These are phyloP conservation scores for Tricholomella constricta DNA, from an alignment of 768 basidiomycete species.

Conservation along the genomic window DNA sequence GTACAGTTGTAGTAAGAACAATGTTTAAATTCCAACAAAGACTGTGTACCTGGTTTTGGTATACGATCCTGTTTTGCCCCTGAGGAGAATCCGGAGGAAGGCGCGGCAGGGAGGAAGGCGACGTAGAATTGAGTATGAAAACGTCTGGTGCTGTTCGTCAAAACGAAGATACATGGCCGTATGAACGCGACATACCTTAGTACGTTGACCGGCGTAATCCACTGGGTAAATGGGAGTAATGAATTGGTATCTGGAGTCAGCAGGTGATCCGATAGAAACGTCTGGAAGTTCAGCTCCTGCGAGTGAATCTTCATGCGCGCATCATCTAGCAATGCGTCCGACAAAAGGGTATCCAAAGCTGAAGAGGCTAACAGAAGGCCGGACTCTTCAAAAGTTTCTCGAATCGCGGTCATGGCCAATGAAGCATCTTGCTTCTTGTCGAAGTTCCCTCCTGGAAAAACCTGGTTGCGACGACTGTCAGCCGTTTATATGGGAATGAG, in stretches of 20 bases:
- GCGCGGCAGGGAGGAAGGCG: conserved; percentile 51
- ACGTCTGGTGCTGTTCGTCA: conserved; percentile 46
- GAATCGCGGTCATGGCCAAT: conserved; percentile 62
- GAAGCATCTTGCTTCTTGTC: conserved; percentile 62
- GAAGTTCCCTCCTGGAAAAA: conserved; percentile 76
- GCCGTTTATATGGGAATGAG: not conserved
- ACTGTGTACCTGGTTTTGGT: conserved; percentile 53
- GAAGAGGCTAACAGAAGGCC: conserved; percentile 63
- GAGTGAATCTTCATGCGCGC: conserved; percentile 60
- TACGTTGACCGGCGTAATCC: conserved; percentile 64
- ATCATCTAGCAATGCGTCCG: conserved; percentile 46
- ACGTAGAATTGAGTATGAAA: conserved; percentile 75
- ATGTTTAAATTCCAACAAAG: not conserved
- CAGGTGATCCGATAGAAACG: conserved; percentile 50
- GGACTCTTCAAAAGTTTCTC: conserved; percentile 79
- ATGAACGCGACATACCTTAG: conserved; percentile 44
- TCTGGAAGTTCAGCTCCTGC: conserved; percentile 48
- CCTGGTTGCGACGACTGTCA: conserved; percentile 40
- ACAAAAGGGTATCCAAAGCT: conserved; percentile 19
- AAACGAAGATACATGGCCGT: not conserved
- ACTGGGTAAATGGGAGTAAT: conserved; percentile 71
- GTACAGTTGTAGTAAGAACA: not conserved
- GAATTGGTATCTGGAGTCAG: conserved; percentile 46
- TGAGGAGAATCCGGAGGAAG: conserved; percentile 50
- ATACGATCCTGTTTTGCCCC: conserved; percentile 58